Conservation (phyloP, 139 green algal species). For the Haematococcus lacustris region DNA sequence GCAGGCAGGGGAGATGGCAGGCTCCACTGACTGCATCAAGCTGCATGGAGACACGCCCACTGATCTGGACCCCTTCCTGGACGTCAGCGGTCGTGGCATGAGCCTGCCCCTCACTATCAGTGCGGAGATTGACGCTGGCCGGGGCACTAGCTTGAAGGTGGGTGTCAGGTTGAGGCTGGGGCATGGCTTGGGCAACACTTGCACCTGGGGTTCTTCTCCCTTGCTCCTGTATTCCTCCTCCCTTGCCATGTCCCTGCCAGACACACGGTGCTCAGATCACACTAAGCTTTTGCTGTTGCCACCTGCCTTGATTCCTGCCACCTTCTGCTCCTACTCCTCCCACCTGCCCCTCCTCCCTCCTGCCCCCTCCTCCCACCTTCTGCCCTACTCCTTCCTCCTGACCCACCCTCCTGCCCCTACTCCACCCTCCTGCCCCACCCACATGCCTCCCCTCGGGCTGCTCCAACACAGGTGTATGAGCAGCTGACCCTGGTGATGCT, state of each 20-base stretch:
- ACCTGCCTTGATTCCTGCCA: not conserved
- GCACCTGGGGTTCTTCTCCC: not conserved
- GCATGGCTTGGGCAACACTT: not conserved
- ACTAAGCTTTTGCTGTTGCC: not conserved
- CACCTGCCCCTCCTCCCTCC: too few species aligned
- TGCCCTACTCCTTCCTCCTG: too few species aligned
- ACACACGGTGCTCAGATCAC: not conserved
- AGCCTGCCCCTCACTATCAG: not conserved
- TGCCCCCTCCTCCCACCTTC: too few species aligned
- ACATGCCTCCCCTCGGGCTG: not conserved
- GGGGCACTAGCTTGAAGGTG: not conserved
- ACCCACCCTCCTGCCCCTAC: not conserved
- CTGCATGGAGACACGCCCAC: not conserved
- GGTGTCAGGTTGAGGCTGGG: not conserved
- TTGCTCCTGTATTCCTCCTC: not conserved
- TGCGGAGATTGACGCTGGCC: too few species aligned
- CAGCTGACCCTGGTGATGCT: not conserved
- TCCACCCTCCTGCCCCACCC: not conserved
- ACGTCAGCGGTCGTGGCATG: not conserved
- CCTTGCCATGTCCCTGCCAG: not conserved
- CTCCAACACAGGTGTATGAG: not conserved
- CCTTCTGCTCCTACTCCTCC: not conserved
- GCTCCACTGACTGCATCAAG: not conserved
- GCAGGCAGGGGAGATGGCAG: not conserved
- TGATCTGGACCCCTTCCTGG: not conserved